These are phyloP conservation scores for Hyaloscypha finlandica DNA, from an alignment of 495 filamentous ascomycete species.

Conservation along the genomic window DNA sequence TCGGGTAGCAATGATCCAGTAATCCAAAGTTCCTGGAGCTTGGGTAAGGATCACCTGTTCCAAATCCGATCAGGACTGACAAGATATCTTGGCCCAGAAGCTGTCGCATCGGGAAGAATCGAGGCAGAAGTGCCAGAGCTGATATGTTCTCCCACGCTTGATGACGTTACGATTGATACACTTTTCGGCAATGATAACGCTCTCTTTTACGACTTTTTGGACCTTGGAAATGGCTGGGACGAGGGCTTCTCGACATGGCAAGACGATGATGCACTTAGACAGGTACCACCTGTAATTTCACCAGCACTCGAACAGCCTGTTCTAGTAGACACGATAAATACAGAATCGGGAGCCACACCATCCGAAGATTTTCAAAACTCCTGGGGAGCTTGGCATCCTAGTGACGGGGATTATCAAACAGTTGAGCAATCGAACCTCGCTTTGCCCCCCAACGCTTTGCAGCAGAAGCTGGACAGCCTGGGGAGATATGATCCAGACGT, in stretches of 20 bases:
- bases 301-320: not conserved
- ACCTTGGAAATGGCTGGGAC: conserved; percentile 3
- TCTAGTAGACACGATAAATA: not conserved
- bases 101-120: conserved; percentile 4
- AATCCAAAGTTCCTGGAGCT: not conserved
- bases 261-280: conserved; percentile 5
- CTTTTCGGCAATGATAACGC: conserved; percentile 6
- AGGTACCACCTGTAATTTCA: conserved; percentile 9
- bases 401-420: conserved; percentile 2
- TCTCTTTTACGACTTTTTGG: conserved; percentile 9
- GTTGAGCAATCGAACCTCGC: not conserved
- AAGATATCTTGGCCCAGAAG: conserved; percentile 6
- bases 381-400: not conserved
- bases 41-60: conserved; percentile 5
- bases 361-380: not conserved
- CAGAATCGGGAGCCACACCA: not conserved
- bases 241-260: conserved; percentile 1
- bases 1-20: not conserved
- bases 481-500: not conserved
- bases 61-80: conserved; percentile 2
- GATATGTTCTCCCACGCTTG: conserved; percentile 2
- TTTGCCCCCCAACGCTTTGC: not conserved
- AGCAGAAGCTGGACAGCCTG: not conserved
- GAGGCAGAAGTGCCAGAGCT: conserved; percentile 8
- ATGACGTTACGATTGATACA: not conserved